These are phyloP conservation scores for Coniella vitis DNA, from an alignment of 2,329 filamentous ascomycete species.

Conservation along the genomic window DNA sequence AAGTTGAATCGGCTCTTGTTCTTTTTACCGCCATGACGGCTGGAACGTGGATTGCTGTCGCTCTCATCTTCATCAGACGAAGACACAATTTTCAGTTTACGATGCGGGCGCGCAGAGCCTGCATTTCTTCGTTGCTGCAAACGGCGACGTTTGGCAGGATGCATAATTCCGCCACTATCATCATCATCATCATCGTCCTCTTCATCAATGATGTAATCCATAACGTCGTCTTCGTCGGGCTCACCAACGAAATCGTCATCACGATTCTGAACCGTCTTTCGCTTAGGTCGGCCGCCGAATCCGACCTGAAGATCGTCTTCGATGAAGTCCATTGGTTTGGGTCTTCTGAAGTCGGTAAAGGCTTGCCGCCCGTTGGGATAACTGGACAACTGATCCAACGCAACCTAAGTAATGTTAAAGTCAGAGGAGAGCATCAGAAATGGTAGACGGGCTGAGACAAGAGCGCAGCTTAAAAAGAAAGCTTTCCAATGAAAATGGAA, in stretches of 20 bases:
- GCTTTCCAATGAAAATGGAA: too few species aligned
- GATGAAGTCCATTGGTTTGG: constrained; percentile 12
- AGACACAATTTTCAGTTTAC: background rate
- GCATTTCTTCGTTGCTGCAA: background rate
- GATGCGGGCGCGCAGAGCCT: background rate
- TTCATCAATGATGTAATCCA: constrained; percentile 5
- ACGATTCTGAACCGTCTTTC: constrained; percentile 24
- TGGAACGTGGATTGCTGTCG: background rate
- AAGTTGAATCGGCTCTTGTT: constrained; percentile 4
- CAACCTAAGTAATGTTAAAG: constrained; percentile 17
- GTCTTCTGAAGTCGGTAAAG: constrained; percentile 18
- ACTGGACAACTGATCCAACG: constrained; percentile 23
- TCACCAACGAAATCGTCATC: constrained; percentile 20
- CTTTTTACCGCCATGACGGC: background rate
- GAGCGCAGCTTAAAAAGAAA: too few species aligned
- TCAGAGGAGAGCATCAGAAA: background rate
- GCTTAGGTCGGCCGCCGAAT: constrained; percentile 8
- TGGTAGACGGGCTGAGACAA: too few species aligned
- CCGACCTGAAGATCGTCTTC: constrained; percentile 7
- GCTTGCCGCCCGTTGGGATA: constrained; percentile 21
- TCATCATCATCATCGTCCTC: constrained; percentile 13
- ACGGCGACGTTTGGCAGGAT: constrained; percentile 9
- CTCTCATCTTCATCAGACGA: constrained; percentile 1
- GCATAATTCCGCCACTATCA: constrained; percentile 8
- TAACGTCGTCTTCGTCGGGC: constrained; percentile 17